Evolutionary conservation across 306 rosid genomes (phyloP), one percentile per base, ranked within the genome.

Genomic region (Cucurbita argyrosperma): DNA sequence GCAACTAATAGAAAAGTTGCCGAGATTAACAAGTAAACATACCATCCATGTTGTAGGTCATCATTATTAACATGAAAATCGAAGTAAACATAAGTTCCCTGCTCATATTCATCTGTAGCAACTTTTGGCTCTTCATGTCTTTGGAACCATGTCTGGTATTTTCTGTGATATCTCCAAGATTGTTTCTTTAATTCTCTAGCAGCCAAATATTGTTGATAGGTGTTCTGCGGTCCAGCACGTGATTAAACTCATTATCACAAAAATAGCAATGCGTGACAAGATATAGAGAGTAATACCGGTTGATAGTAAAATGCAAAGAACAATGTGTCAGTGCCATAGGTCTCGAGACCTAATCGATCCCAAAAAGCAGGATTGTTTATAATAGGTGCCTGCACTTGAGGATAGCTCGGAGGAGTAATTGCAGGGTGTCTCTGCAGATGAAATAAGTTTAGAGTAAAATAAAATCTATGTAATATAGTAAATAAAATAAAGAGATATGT

Each of bases 101-200:
- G 95, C 86, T 94, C 99, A 83, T 67, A 94, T 75, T 94, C 99
- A 85, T 94, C 99, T 0, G 99, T 94, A 59, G 99, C 97, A 77
- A 94, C 91, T 91, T 91, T 91, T 72, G 99, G 97, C 81, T 94
- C 99, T 82, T 91, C 99, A 37, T 91, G 97, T 43, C 99, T 87
- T 81, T 95, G 97, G 87, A 91, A 95, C 97, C 99, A 95, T 38
- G 96, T 88, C 80, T 89, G 88, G 74, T 89, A 91, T 82, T 88
- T 95, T 85, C 91, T 85, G 85, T 95, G 99, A 83, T 87, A 95
- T 85, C 99, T 88, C 99, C 99, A 95, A 63, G 99, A 87, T 81
- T 95, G 99, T 84, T 91, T 91, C 88, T 95, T 95, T 80, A 95
- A 88, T 82, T 95, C 99, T 85, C 89, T 95, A 71, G 97, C 99